A percentile compares a stretch with the other conserved stretches of the same genome.
Conservation (phyloP, 257 asterid genomes). For the Przewalskia tangutica region DNA sequence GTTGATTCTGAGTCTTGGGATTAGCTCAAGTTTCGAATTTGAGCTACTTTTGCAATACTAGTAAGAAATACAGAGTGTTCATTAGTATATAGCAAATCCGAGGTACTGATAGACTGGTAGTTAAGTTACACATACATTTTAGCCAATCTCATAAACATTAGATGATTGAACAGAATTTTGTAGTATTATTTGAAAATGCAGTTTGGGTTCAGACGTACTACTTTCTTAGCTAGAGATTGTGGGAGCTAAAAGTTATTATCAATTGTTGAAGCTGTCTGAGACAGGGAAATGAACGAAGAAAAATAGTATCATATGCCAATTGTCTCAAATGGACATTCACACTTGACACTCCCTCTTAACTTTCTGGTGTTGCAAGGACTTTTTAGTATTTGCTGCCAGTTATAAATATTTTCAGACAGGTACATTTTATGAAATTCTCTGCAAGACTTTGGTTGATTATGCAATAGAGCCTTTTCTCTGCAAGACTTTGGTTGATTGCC, state of each 20-base stretch:
- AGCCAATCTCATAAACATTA: background rate
- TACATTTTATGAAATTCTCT: background rate
- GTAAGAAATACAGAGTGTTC: background rate
- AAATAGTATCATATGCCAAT: background rate
- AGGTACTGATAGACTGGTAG: background rate
- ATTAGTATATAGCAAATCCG: background rate
- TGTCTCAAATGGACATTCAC: background rate
- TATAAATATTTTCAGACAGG: background rate
- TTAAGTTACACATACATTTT: background rate
- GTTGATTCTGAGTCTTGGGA: no score
- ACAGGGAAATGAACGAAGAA: background rate
- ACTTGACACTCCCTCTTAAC: background rate
- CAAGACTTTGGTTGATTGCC: no score
- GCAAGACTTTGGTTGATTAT: no score
- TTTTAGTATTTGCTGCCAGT: background rate
- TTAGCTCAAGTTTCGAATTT: no score
- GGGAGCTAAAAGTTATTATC: background rate
- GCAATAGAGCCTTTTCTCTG: no score
- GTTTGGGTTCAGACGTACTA: background rate
- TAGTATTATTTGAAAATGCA: background rate
- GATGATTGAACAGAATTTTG: background rate
- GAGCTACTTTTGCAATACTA: no score
- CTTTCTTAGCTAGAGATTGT: background rate
- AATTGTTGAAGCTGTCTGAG: background rate
- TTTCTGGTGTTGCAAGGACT: background rate